Percentiles rank a stretch among this genome's conserved stretches.
Evolutionary conservation across 768 basidiomycete species (phyloP).

Genomic region (Rubroboletus satanas): DNA sequence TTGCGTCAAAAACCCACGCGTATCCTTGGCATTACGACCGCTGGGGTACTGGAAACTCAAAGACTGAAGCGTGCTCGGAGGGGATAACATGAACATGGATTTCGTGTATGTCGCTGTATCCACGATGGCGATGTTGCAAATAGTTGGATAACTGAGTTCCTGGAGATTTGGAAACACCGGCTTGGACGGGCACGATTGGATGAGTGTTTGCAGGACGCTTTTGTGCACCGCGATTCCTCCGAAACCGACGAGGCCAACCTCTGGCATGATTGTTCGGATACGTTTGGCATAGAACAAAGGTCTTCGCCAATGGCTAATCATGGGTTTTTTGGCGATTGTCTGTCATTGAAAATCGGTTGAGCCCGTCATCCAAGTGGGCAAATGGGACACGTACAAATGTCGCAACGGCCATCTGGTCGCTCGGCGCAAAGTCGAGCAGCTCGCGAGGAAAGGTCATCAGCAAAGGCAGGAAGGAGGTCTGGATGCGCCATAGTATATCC

Average conservation of each 20-base stretch:
- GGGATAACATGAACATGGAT: slow-evolving; percentile 10
- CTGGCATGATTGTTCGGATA: slow-evolving; percentile 13
- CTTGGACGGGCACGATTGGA: slow-evolving; percentile 20
- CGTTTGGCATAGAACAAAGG: slow-evolving; percentile 19
- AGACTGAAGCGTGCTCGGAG: slow-evolving; percentile 1
- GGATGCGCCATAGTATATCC: slow-evolving; percentile 21
- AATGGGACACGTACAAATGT: slow-evolving; percentile 11
- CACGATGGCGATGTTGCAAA: slow-evolving; percentile 20
- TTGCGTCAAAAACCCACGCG: slow-evolving; percentile 8
- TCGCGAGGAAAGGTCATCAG: slow-evolving; percentile 16
- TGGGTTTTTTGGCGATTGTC: slow-evolving; percentile 14
- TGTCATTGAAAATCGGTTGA: background rate
- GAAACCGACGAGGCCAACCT: slow-evolving; percentile 1
- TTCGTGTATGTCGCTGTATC: slow-evolving; percentile 11
- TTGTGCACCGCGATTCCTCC: slow-evolving; percentile 15
- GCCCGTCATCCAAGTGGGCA: no score
- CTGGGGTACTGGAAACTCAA: slow-evolving; percentile 15
- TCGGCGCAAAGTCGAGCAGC: slow-evolving; percentile 13
- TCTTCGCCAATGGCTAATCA: slow-evolving; percentile 15
- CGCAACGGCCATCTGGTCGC: slow-evolving; percentile 13
- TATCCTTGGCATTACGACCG: slow-evolving; percentile 14
- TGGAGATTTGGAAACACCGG: slow-evolving; percentile 23
- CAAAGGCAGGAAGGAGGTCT: slow-evolving; percentile 18
- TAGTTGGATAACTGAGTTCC: slow-evolving; percentile 13
- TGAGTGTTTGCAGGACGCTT: slow-evolving; percentile 14